Conservation (phyloP, 2,329 filamentous ascomycete genomes). For the Zymoseptoria tritici region DNA sequence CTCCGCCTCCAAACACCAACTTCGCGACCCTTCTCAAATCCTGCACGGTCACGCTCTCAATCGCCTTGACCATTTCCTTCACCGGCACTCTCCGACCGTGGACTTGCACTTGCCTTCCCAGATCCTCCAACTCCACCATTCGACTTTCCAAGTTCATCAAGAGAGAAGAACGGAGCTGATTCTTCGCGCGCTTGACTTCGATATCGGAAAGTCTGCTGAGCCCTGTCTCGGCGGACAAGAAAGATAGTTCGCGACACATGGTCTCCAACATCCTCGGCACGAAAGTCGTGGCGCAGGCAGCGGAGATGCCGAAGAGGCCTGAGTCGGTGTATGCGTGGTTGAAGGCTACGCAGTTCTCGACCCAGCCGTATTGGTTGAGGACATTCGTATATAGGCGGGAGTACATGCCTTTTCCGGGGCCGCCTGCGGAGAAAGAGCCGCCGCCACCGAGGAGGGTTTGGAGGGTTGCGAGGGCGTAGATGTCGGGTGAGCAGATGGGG, state of each 20-base stretch:
- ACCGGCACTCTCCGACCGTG: conserved; percentile 89
- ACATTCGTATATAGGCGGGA: conserved; percentile 95
- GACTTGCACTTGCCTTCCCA: conserved; percentile 93
- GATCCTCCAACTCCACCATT: conserved; percentile 95
- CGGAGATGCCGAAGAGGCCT: conserved; percentile 88
- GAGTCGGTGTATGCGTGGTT: conserved; percentile 97
- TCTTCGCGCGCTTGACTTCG: conserved; percentile 91
- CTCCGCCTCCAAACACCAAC: conserved; percentile 67
- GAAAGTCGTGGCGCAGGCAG: conserved; percentile 71
- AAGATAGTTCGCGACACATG: conserved; percentile 82
- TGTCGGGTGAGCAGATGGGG: conserved; percentile 81
- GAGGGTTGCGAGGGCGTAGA: conserved; percentile 90
- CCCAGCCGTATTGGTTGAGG: conserved; percentile 94
- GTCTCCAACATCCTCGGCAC: conserved; percentile 84
- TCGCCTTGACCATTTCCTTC: conserved; percentile 82
- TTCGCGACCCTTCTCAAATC: conserved; percentile 78
- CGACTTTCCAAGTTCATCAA: conserved; percentile 96
- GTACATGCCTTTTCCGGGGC: conserved; percentile 98
- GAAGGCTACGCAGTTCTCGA: conserved; percentile 91
- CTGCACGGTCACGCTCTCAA: conserved; percentile 69
- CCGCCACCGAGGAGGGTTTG: conserved; percentile 94
- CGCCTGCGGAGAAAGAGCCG: conserved; percentile 92
- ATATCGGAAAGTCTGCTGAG: conserved; percentile 62
- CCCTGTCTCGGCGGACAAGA: conserved; percentile 68
- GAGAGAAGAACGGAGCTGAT: conserved; percentile 80